These are phyloP conservation scores for Ogataea siamensis DNA, from an alignment of 805 yeast species.

Conservation along the genomic window DNA sequence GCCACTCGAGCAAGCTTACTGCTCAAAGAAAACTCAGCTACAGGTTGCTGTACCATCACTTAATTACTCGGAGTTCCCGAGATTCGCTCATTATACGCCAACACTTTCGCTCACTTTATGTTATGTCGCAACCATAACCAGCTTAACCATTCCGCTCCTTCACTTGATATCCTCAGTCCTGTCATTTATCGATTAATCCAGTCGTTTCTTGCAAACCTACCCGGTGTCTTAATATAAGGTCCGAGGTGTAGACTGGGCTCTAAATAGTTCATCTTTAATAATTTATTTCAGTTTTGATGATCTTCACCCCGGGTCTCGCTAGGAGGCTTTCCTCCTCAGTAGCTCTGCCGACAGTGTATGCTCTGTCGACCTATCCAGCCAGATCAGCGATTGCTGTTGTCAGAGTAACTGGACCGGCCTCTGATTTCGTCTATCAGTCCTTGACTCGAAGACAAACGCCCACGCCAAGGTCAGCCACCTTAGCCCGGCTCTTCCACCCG, in stretches of 20 bases:
- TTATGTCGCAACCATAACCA: not conserved
- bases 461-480: slow-evolving; percentile 50
- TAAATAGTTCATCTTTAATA: slow-evolving; percentile 9
- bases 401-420: slow-evolving; percentile 73
- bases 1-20: slow-evolving; percentile 84
- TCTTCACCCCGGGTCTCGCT: not conserved
- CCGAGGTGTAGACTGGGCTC: slow-evolving; percentile 5
- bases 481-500: slow-evolving; percentile 55
- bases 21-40: slow-evolving; percentile 44
- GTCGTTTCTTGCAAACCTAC: not conserved
- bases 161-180: slow-evolving; percentile 1
- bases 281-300: not conserved
- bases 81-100: slow-evolving; percentile 6
- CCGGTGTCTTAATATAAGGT: slow-evolving; percentile 1
- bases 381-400: slow-evolving; percentile 86
- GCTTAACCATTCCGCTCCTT: not conserved
- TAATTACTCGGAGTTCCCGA: slow-evolving; percentile 12
- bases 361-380: slow-evolving; percentile 76
- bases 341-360: slow-evolving; percentile 72
- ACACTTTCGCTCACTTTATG: slow-evolving; percentile 1
- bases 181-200: too few species aligned
- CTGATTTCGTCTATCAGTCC: slow-evolving; percentile 41
- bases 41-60: slow-evolving; percentile 42
- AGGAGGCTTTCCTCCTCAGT: not conserved
- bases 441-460: slow-evolving; percentile 48